phyloP scores from a whole-genome alignment of 768 basidiomycete genomes.

The Leccinum uliginosum region DNA sequence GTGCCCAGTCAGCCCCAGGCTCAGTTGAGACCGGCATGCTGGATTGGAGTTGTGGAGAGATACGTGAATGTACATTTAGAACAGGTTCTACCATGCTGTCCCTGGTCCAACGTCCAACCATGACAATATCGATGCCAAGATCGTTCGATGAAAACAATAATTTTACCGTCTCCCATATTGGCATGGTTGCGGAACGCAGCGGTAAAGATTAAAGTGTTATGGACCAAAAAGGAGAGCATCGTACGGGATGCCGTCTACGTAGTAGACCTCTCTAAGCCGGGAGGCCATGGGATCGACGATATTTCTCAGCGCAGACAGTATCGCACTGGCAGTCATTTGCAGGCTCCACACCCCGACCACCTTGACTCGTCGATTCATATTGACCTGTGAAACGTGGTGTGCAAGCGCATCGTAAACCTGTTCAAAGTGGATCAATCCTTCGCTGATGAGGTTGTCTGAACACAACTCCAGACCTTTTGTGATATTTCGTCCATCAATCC shows the following conservation, averaged over 20 bases:
- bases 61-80: neutral
- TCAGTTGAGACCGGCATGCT: neutral
- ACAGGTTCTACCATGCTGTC: neutral
- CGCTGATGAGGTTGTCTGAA: neutral
- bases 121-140: neutral
- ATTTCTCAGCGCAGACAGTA: conserved; percentile 71
- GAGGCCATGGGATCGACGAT: conserved; percentile 62
- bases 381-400: conserved; percentile 87
- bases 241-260: conserved; percentile 31
- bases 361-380: conserved; percentile 84
- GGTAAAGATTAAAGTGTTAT: conserved; percentile 16
- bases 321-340: conserved; percentile 87
- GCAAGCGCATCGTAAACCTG: conserved; percentile 91
- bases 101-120: neutral
- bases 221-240: conserved; percentile 23
- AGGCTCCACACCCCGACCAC: conserved; percentile 93
- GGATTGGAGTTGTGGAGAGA: conserved; percentile 1
- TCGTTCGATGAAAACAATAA: neutral
- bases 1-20: neutral
- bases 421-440: neutral
- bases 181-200: neutral
- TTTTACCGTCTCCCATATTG: conserved; percentile 9
- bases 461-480: conserved; percentile 51
- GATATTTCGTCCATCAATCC: conserved; percentile 91
- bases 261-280: conserved; percentile 27